Base-by-base conservation (phyloP, 2,329 filamentous ascomycete genomes). In the Bipolaris bicolor region DNA sequence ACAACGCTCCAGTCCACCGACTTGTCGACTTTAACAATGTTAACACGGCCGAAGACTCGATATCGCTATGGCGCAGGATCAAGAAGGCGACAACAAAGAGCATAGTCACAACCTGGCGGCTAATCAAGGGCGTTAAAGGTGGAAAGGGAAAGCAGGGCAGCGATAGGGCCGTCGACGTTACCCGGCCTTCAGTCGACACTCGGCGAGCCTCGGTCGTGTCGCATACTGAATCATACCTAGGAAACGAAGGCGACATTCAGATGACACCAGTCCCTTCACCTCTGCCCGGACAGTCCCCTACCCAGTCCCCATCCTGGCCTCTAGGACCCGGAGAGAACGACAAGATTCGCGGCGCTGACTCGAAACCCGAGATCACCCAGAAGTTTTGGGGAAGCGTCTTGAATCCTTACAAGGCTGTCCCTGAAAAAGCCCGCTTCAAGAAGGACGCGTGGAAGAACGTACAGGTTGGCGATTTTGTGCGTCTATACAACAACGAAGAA, bases 231-330 rank as follows among this genome's bases (percentile, higher is more conserved):
- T 82, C 81, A 2, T 78, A 79, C 63, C 72, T 81, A 18, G 87
- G 86, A 1, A 82, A 82, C 18, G 80, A 74, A 39, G 75, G 81
- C 57, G 90, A 90, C 24, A 96, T 99, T 52, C 92, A 94, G 71
- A 96, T 99, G 93, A 98, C 93, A 0, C 93, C 94, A 0, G 93
- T 99, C 16, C 88, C 90, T 2, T 97, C 93, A 1, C 92, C 92
- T 5, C 81, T 87, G 1, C 88, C 88, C 1, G 83, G 83, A 34
- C 68, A 73, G 36, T 72, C 69, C 6, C 71, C 72, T 7, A 60
- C 60, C 13, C 66, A 70, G 20, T 72, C 70, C 10, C 66, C 65
- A 9, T 59, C 60, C 18, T 63, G 62, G 63, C 72, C 69, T 54
- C 74, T 46, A 57, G 64, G 62, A 4, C 69, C 65, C 1, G 64